Conservation (phyloP, 345 rosid genomes). For the Rhodamnia rubescens region DNA sequence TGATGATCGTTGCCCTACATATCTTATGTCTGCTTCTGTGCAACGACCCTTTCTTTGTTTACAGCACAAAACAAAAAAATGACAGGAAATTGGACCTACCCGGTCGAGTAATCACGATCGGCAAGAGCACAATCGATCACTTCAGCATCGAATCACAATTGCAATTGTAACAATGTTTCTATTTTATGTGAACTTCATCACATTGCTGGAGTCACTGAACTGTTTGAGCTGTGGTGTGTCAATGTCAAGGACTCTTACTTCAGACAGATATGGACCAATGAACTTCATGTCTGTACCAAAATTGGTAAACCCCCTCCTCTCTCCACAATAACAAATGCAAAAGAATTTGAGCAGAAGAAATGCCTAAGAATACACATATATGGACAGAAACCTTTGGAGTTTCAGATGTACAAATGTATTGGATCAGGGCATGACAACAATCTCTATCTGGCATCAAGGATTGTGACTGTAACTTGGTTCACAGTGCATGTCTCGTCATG, state of each 20-base stretch:
- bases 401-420: constrained; percentile 2
- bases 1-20: neutral
- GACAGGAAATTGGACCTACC: neutral
- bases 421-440: neutral
- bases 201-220: neutral
- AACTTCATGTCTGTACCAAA: neutral
- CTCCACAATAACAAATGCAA: neutral
- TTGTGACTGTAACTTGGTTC: constrained; percentile 69
- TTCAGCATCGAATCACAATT: neutral
- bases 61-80: neutral
- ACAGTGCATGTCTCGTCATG: constrained; percentile 45
- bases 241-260: neutral
- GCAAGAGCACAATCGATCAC: neutral
- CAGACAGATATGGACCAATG: neutral
- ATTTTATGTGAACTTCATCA: neutral
- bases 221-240: neutral
- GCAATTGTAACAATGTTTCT: neutral
- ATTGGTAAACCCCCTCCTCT: neutral
- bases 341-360: neutral
- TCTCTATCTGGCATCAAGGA: constrained; percentile 48
- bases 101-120: neutral
- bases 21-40: neutral
- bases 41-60: neutral
- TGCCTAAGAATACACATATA: neutral
- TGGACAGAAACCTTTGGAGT: neutral